Conservation (phyloP, 2,329 filamentous ascomycete species). For the Graphiopsis chlorocephala region DNA sequence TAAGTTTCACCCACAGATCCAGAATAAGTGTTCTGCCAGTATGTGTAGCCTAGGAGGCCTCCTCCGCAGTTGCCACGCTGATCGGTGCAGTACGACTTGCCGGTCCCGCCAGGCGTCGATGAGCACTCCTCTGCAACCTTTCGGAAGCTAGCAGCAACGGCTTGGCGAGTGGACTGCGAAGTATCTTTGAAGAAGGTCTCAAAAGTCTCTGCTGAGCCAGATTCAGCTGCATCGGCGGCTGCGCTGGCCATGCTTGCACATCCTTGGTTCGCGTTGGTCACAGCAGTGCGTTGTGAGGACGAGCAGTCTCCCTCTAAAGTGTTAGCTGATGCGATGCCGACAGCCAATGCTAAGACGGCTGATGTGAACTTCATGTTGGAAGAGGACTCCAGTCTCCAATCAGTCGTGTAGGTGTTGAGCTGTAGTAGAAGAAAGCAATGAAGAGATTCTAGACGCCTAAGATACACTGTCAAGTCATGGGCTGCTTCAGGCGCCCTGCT, state of each 20-base stretch:
- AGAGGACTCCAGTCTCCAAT: not conserved
- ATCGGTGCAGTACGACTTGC: slow-evolving; percentile 59
- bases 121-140: slow-evolving; percentile 55
- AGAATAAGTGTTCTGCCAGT: not conserved
- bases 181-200: slow-evolving; percentile 64
- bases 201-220: slow-evolving; percentile 50
- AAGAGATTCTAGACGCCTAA: not conserved
- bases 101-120: slow-evolving; percentile 48
- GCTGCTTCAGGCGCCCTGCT: not conserved
- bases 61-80: slow-evolving; percentile 50
- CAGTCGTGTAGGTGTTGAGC: not conserved
- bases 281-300: slow-evolving; percentile 44
- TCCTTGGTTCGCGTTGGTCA: slow-evolving; percentile 52
- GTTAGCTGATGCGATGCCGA: slow-evolving; percentile 19
- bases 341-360: not conserved
- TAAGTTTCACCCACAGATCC: slow-evolving; percentile 54
- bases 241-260: slow-evolving; percentile 52
- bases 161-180: slow-evolving; percentile 41
- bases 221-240: slow-evolving; percentile 52
- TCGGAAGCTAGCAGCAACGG: slow-evolving; percentile 51
- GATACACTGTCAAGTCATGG: not conserved
- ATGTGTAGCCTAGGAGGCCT: slow-evolving; percentile 56
- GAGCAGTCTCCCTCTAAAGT: slow-evolving; percentile 49
- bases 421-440: not conserved
- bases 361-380: not conserved